These are phyloP conservation scores for Diatrype stigma DNA, from an alignment of 2,329 filamentous ascomycete species.

Conservation along the genomic window DNA sequence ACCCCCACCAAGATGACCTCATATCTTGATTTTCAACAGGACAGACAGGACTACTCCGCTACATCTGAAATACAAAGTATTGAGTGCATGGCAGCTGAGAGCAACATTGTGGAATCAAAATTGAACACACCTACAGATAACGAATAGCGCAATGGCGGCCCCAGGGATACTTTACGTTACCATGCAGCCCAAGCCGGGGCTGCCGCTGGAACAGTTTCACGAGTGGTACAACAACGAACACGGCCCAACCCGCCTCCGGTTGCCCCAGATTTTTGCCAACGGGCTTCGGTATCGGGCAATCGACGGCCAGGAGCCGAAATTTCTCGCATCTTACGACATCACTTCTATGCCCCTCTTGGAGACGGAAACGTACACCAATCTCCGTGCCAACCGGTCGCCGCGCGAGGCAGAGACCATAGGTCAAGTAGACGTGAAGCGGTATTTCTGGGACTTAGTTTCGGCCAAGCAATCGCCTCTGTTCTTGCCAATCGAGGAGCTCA, in stretches of 20 bases:
- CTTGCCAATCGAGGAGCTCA: constrained; percentile 53
- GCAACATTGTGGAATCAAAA: no score
- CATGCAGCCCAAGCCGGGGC: constrained; percentile 70
- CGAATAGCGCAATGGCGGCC: constrained; percentile 33
- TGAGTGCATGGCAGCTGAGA: background rate
- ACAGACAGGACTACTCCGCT: background rate
- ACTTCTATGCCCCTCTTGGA: constrained; percentile 68
- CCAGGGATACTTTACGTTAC: constrained; percentile 79
- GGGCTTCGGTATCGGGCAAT: constrained; percentile 74
- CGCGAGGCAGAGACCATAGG: constrained; percentile 52
- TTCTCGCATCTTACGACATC: constrained; percentile 79
- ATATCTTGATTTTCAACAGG: background rate
- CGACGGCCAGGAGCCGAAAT: constrained; percentile 61
- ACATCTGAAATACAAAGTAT: background rate
- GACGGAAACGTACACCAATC: constrained; percentile 63
- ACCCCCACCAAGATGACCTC: background rate
- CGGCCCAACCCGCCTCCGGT: constrained; percentile 72
- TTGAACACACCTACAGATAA: background rate
- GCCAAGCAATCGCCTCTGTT: constrained; percentile 54
- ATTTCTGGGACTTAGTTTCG: constrained; percentile 64
- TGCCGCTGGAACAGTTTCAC: constrained; percentile 69
- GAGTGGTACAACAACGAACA: constrained; percentile 96
- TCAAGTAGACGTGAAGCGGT: constrained; percentile 61
- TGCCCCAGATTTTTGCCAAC: constrained; percentile 69
- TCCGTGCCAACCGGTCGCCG: constrained; percentile 54